Evolutionary conservation across 495 filamentous ascomycete genomes (phyloP).

Genomic region (Talaromyces thailandensis): DNA sequence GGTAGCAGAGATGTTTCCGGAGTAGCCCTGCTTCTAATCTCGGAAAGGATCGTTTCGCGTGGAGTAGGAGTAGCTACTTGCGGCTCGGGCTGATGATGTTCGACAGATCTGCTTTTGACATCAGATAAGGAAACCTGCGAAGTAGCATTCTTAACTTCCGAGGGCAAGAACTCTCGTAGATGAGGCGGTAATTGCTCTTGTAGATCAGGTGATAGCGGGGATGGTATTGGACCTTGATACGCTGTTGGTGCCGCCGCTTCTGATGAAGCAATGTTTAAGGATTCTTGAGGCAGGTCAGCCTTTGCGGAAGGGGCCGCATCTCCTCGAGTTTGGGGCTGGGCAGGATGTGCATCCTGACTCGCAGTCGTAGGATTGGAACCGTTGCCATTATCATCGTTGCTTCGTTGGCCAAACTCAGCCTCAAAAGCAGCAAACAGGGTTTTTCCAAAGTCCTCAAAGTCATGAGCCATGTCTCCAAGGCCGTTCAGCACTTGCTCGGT

Average conservation of each 20-base stretch:
- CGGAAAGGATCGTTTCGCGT: background rate
- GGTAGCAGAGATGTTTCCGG: background rate
- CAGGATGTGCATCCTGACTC: background rate
- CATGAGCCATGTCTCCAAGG: constrained; percentile 33
- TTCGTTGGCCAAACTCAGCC: constrained; percentile 22
- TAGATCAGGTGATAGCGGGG: background rate
- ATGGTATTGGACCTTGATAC: background rate
- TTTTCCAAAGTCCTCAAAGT: constrained; percentile 35
- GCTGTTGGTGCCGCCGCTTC: background rate
- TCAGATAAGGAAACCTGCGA: background rate
- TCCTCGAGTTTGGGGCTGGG: background rate
- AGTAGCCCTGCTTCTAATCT: background rate
- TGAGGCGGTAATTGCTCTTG: background rate
- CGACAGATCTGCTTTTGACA: background rate
- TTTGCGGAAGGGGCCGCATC: background rate
- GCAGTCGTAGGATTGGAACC: background rate
- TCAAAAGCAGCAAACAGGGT: constrained; percentile 33
- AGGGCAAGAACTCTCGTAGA: background rate
- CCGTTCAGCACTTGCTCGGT: constrained; percentile 32
- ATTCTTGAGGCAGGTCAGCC: background rate
- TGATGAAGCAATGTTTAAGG: background rate
- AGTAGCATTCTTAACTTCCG: background rate
- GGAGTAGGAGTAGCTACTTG: background rate
- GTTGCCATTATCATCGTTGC: background rate
- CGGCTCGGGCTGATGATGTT: background rate